Evolutionary conservation across 345 rosid genomes (phyloP), one percentile per base, ranked within the genome.

Genomic region (Populus davidiana): DNA sequence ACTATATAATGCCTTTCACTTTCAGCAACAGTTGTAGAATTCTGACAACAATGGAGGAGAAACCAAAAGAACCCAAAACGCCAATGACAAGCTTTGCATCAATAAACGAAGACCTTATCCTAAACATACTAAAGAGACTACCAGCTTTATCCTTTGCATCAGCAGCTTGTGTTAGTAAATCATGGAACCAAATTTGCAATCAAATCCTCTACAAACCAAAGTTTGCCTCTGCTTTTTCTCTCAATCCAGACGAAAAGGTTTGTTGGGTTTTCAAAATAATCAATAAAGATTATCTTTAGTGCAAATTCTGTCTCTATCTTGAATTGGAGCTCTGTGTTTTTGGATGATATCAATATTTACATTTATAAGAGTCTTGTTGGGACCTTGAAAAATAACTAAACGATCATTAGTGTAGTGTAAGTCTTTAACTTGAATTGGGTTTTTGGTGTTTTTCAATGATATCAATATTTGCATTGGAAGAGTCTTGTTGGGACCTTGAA

Each of bases 161-260:
- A 2, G 89, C 91, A 6, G 85, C 90, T 2, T 72, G 85, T 70
- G 92, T 91, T 68, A 86, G 69, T 85, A 85, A 71, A 69, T 41
- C 85, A 4, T 91, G 92, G 91, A 86, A 81, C 43, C 72, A 73
- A 25, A 73, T 80, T 70, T 87, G 86, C 77, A 44, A 27, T 35
- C 83, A 56, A 16, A 80, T 86, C 73, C 91, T 90, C 59, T 86
- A 78, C 27, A 81, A 82, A 29, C 94, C 92, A 29, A 84, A 79
- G 76, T 77, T 90, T 56, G 86, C 87, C 21, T 88, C 91, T 23
- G 89, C 90, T 16, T 77, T 88, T 36, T 88, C 91, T 70, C 83
- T 81, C 77, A 67, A 80, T 25, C 72, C 77, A 13, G 76, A 79
- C 47, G 63, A 63, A 49, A 79, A 6, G 14, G 92, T 88, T 38